A percentile compares a stretch with the other conserved stretches of the same genome.
phyloP scores from a whole-genome alignment of 306 rosid species.

The Casuarina equisetifolia region DNA sequence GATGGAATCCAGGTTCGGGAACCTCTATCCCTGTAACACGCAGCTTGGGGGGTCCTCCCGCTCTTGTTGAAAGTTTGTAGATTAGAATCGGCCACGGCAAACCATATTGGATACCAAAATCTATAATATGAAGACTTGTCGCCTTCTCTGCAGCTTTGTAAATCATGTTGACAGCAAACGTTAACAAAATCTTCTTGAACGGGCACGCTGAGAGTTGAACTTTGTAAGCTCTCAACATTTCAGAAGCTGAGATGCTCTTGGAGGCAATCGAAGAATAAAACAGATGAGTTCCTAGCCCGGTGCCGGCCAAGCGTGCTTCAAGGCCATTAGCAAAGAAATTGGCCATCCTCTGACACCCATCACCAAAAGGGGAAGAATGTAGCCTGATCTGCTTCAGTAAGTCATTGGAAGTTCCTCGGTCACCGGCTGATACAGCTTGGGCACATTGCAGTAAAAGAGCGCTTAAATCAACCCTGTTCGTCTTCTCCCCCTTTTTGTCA shows the following conservation, averaged over 20 bases:
- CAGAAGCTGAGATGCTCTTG: slow-evolving; percentile 39
- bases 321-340: slow-evolving; percentile 66
- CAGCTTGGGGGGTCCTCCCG: slow-evolving; percentile 46
- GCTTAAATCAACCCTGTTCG: slow-evolving; percentile 45
- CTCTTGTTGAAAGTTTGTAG: slow-evolving; percentile 42
- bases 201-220: slow-evolving; percentile 48
- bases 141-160: slow-evolving; percentile 37
- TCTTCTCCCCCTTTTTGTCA: slow-evolving; percentile 30
- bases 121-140: slow-evolving; percentile 57
- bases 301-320: slow-evolving; percentile 53
- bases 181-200: slow-evolving; percentile 49
- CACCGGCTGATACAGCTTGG: slow-evolving; percentile 59
- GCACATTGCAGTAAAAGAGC: slow-evolving; percentile 69
- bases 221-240: slow-evolving; percentile 55
- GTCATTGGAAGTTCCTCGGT: slow-evolving; percentile 52
- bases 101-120: slow-evolving; percentile 73
- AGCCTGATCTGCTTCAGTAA: slow-evolving; percentile 57
- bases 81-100: slow-evolving; percentile 77
- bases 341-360: slow-evolving; percentile 65
- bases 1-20: slow-evolving; percentile 81
- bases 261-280: slow-evolving; percentile 11
- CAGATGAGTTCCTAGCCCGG: slow-evolving; percentile 31
- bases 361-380: slow-evolving; percentile 60
- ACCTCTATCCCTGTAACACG: slow-evolving; percentile 71
- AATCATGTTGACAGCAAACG: slow-evolving; percentile 40